Base-by-base conservation (phyloP, 768 basidiomycete genomes). In the Russula sp. region DNA sequence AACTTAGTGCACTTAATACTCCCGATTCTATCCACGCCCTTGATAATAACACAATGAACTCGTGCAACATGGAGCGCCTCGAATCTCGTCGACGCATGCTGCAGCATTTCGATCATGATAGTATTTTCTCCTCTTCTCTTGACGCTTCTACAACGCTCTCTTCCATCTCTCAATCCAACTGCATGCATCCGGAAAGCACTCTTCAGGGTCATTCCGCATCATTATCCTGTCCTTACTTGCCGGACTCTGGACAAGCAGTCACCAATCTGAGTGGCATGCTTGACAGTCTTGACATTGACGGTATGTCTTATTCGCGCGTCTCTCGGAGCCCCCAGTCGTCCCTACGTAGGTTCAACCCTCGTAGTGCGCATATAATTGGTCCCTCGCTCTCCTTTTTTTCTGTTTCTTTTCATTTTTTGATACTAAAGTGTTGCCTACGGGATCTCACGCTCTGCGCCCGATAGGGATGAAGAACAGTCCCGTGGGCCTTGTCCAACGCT, bases 61-160 rank as follows among this genome's bases (percentile, higher is more conserved):
- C 57, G 4, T 39, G 45, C 51, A 31, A 59, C 3, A 6, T 22
- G 20, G 48, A 16, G 5, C 8, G 10, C 18, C 6, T 42, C n/a
- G 50, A 49, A 48, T 40, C 37, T 18, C 35, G 44, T 39, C 27
- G 3, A 13, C 57, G 16, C 45, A 16, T 20, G 27, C 37, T n/a
- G 16, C 47, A n/a, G 18, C 61, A 53, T 16, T 39, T 34, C 37
- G 55, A 53, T 35, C 39, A 55, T 34, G 65, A 68, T 14, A 59
- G 65, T 47, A 68, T 68, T 22, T 66, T 68, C 55, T 66, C 66
- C 20, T 62, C 60, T 57, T 57, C 47, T 51, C 48, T 63, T 42
- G 55, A 67, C 37, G 56, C 27, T 11, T 48, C 64, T 55, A 53
- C 52, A 4, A 42, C 44, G 6, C 22, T 32, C 4, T 51, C 64